Conservation (phyloP, 2,329 filamentous ascomycete species). For the Chalaropsis thielavioides region DNA sequence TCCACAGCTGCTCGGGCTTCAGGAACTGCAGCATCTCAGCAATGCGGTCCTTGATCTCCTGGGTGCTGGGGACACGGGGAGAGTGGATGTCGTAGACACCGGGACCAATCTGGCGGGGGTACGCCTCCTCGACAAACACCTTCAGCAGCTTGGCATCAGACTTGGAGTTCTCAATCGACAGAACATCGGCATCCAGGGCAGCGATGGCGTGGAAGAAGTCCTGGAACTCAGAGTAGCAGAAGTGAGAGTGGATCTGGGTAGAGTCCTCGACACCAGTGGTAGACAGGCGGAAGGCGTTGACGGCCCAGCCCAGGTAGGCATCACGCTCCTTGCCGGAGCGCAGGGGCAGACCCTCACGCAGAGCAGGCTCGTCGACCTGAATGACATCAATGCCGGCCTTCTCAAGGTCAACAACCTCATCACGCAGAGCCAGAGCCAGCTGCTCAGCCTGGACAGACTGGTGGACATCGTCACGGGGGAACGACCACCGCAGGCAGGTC, state of each 20-base stretch:
- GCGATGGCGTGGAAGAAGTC: slow-evolving; percentile 99
- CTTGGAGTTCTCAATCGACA: slow-evolving; percentile 99
- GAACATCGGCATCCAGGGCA: slow-evolving; percentile 91
- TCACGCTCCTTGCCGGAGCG: slow-evolving; percentile 87
- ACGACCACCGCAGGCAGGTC: slow-evolving; percentile 98
- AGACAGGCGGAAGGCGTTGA: slow-evolving; percentile 93
- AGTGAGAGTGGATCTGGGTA: slow-evolving; percentile 99
- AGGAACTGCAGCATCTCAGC: slow-evolving; percentile 96
- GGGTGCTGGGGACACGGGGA: slow-evolving; percentile 86
- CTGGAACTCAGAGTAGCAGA: slow-evolving; percentile 99
- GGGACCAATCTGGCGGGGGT: slow-evolving; percentile 95
- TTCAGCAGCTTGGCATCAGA: slow-evolving; percentile 97
- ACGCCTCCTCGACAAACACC: slow-evolving; percentile 94
- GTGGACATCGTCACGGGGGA: slow-evolving; percentile 98
- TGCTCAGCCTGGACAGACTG: slow-evolving; percentile 98
- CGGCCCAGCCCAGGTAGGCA: slow-evolving; percentile 93
- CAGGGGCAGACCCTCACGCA: slow-evolving; percentile 97
- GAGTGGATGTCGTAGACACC: slow-evolving; percentile 99
- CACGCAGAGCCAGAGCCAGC: slow-evolving; percentile 92
- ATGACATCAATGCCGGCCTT: slow-evolving; percentile 93
- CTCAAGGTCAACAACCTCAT: slow-evolving; percentile 97
- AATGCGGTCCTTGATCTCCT: slow-evolving; percentile 97
- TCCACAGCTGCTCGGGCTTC: slow-evolving; percentile 97
- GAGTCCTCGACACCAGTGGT: slow-evolving; percentile 86
- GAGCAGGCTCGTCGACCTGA: slow-evolving; percentile 97